These are phyloP conservation scores for Capsicum rhomboideum DNA, from an alignment of 257 asterid genomes.

Conservation along the genomic window DNA sequence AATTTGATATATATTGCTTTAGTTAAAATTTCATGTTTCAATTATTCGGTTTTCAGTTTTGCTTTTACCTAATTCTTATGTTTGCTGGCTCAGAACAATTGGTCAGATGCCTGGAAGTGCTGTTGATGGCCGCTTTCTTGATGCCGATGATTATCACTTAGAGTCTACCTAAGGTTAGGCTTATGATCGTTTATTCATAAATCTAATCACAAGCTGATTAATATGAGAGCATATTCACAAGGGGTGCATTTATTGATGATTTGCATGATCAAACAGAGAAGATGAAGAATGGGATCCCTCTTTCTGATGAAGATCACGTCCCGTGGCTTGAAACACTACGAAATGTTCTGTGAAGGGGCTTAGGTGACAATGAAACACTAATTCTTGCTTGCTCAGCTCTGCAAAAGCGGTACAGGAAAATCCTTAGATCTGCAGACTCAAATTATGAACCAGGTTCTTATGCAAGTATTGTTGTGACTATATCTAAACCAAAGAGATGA, in stretches of 20 bases:
- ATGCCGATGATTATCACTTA: conserved; percentile 79
- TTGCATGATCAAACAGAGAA: conserved; percentile 12
- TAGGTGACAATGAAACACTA: conserved; percentile 23
- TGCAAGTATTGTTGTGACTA: conserved; percentile 29
- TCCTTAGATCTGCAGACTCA: conserved; percentile 70
- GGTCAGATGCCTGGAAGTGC: conserved; percentile 59
- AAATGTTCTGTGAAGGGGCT: conserved; percentile 24
- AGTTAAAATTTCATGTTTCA: not conserved
- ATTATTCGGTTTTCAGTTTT: too few relatives aligned
- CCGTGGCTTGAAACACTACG: conserved; percentile 78
- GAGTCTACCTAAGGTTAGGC: conserved; percentile 60
- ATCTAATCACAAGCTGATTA: not conserved
- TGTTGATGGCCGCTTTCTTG: conserved; percentile 44
- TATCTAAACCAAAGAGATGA: too few relatives aligned
- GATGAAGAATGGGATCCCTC: conserved; percentile 53
- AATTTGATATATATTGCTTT: too few relatives aligned
- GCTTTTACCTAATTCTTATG: not conserved
- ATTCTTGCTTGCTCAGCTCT: conserved; percentile 85
- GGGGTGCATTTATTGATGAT: not conserved
- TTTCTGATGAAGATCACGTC: conserved; percentile 62
- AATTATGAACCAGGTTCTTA: conserved; percentile 26
- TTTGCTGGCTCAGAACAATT: conserved; percentile 41
- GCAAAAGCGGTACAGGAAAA: conserved; percentile 66
- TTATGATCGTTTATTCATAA: not conserved
- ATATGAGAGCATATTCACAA: not conserved